Percentiles rank a stretch among this genome's conserved stretches.
Conservation (phyloP, 371 early-diverging fungal species). For the Ordospora pajunii region DNA sequence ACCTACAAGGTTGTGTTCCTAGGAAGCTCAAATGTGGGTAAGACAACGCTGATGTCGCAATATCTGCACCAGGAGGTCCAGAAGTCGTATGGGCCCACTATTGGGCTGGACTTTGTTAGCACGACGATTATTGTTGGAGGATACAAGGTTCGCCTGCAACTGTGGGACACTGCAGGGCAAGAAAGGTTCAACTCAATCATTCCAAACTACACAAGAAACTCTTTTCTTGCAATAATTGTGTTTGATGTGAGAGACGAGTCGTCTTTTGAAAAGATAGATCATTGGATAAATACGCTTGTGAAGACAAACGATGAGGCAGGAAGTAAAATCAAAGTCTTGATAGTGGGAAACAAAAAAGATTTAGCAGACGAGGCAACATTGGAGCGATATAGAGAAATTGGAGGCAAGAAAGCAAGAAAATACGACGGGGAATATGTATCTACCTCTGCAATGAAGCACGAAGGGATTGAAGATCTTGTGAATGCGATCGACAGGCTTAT, state of each 20-base stretch:
- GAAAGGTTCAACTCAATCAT: constrained; percentile 68
- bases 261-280: constrained; percentile 68
- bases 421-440: constrained; percentile 50
- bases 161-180: constrained; percentile 63
- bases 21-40: constrained; percentile 71
- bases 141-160: constrained; percentile 53
- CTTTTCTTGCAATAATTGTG: constrained; percentile 93
- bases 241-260: constrained; percentile 48
- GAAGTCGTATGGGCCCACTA: constrained; percentile 72
- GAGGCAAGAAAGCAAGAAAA: constrained; percentile 45
- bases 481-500: constrained; percentile 40
- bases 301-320: constrained; percentile 79
- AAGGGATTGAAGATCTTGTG: constrained; percentile 52
- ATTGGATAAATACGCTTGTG: constrained; percentile 94
- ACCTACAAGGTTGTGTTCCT: constrained; percentile 62
- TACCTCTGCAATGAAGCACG: constrained; percentile 54
- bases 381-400: constrained; percentile 10
- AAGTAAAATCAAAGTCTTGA: constrained; percentile 72
- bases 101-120: constrained; percentile 95
- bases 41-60: constrained; percentile 88
- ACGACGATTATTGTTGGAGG: constrained; percentile 54
- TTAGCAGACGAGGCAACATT: constrained; percentile 67
- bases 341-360: constrained; percentile 98
- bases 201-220: constrained; percentile 91
- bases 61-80: constrained; percentile 54